Evolutionary conservation across 495 filamentous ascomycete genomes (phyloP), one percentile per base, ranked within the genome.

Genomic region (Aspergillus olivimuriae): DNA sequence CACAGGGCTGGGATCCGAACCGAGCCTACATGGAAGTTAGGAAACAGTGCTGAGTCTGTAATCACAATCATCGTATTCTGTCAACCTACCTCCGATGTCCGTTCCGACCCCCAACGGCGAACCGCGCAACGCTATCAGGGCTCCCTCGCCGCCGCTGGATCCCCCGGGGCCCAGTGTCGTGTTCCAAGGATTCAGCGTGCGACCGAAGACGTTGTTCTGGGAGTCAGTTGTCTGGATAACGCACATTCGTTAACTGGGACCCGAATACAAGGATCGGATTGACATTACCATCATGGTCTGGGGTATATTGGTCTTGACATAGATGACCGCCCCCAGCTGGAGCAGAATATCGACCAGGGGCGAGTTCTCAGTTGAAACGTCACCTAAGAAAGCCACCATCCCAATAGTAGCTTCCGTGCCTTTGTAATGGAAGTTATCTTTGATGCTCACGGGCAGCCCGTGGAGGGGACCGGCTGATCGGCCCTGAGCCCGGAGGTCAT

Each of bases 1-100:
- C 77, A 80, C 16, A 71, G 72, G 6, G 82, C 79, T 2, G 82
- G 82, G 16, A 84, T 78, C 6, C 81, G 62, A 24, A 84, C 73
- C 28, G 70, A 75, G 3, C 80, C 42, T 44, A 16, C 8, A 6
- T 8, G 6, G 16, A 39, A 26, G 28, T 28, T 17, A 14, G 18
- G 24, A 28, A 6, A n/a, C n/a, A n/a, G n/a, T n/a, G n/a, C n/a
- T n/a, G n/a, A n/a, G n/a, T n/a, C n/a, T n/a, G n/a, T n/a, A n/a
- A n/a, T n/a, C n/a, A n/a, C n/a, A n/a, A n/a, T n/a, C n/a, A n/a
- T n/a, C n/a, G n/a, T n/a, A n/a, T n/a, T n/a, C n/a, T n/a, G n/a
- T n/a, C 22, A 8, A 43, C 17, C 12, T 20, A 43, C 40, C 61
- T 9, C 61, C 61, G 33, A 69, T 61, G 34, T 69, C 65, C 4